These are phyloP conservation scores for Phytophthora citricola DNA, from an alignment of 352 stramenopile genomes.

Conservation along the genomic window DNA sequence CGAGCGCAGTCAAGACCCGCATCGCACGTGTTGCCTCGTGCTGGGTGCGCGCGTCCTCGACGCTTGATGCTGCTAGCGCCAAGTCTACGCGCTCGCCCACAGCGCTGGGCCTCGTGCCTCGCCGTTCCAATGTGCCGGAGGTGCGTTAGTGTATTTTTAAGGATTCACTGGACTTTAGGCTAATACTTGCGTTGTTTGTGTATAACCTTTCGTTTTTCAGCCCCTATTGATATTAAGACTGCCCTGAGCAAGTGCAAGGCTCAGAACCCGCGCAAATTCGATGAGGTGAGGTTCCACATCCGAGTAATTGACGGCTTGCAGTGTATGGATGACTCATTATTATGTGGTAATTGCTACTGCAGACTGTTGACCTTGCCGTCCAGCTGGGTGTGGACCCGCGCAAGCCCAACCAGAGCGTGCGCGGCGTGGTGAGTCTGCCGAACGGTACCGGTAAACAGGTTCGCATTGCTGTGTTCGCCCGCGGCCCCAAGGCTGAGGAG, in stretches of 20 bases:
- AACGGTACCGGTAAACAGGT: conserved; percentile 90
- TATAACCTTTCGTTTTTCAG: conserved; percentile 29
- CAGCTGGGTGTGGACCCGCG: conserved; percentile 87
- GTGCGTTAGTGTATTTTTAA: conserved; percentile 33
- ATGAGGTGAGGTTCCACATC: conserved; percentile 59
- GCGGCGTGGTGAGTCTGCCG: conserved; percentile 85
- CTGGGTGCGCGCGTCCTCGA: conserved; percentile 58
- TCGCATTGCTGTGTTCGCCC: conserved; percentile 92
- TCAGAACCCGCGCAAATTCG: conserved; percentile 78
- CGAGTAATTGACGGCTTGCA: neutral
- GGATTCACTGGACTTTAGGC: neutral
- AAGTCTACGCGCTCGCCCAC: conserved; percentile 59
- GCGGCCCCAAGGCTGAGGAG: conserved; percentile 89
- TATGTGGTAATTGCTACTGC: conserved; percentile 8
- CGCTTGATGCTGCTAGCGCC: conserved; percentile 28
- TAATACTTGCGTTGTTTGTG: conserved; percentile 12
- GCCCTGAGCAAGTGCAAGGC: conserved; percentile 69
- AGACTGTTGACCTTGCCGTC: conserved; percentile 87
- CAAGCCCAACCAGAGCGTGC: conserved; percentile 91
- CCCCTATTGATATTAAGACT: conserved; percentile 63
- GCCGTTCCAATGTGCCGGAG: conserved; percentile 55
- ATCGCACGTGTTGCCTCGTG: conserved; percentile 42
- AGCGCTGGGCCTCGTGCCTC: conserved; percentile 70
- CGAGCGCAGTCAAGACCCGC: conserved; percentile 37
- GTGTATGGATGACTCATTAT: conserved; percentile 7